A percentile compares a stretch with the other conserved stretches of the same genome.
These are phyloP conservation scores for Boletus vermiculosoides DNA, from an alignment of 768 basidiomycete genomes.

Conservation along the genomic window DNA sequence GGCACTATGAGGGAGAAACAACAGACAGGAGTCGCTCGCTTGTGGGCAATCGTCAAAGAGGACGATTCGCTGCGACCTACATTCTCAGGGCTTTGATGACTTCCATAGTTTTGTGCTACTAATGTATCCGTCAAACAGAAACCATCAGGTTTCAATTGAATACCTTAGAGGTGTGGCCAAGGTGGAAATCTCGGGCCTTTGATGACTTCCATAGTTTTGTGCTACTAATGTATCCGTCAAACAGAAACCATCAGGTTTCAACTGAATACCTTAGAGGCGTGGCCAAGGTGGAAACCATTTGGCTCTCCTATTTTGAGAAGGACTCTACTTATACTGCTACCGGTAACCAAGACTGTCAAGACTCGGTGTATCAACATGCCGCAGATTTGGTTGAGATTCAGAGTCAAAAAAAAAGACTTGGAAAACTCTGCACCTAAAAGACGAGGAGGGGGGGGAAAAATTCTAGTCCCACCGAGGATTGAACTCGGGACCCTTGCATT, in stretches of 20 bases:
- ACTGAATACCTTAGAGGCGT: not conserved
- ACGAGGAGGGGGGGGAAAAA: conserved; percentile 23
- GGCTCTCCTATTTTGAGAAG: too few species aligned
- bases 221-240: not conserved
- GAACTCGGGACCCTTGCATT: conserved; percentile 65
- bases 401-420: not conserved
- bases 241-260: not conserved
- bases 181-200: not conserved
- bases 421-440: not conserved
- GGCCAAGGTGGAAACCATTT: not conserved
- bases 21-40: conserved; percentile 23
- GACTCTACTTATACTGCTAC: not conserved
- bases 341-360: not conserved
- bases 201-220: not conserved
- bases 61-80: conserved; percentile 1
- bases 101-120: not conserved
- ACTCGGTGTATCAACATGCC: not conserved
- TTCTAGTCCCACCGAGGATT: conserved; percentile 60
- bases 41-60: conserved; percentile 18
- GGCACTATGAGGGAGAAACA: conserved; percentile 11
- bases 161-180: not conserved
- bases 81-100: not conserved
- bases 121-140: not conserved
- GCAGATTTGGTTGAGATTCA: not conserved
- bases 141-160: not conserved